Percentiles rank a stretch among this genome's conserved stretches.
Conservation (phyloP, 2,329 filamentous ascomycete genomes). For the Sclerotinia nivalis region DNA sequence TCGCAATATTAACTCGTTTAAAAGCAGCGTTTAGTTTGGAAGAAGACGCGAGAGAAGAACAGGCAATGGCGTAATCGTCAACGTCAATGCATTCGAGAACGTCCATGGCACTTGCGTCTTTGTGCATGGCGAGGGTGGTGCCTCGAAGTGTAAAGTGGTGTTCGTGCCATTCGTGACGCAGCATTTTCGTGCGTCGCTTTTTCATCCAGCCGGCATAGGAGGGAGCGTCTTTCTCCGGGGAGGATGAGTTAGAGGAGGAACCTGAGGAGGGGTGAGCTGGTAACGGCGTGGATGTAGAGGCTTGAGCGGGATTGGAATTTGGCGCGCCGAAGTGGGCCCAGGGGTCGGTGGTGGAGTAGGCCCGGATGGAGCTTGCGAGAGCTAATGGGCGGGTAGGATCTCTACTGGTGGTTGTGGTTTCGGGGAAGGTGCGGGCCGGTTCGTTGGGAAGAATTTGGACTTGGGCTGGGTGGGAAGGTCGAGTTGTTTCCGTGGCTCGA, state of each 20-base stretch:
- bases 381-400: not conserved
- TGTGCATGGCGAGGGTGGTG: constrained; percentile 74
- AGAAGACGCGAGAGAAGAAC: constrained; percentile 68
- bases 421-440: constrained; percentile 9
- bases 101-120: constrained; percentile 52
- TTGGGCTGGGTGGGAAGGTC: not conserved
- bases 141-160: constrained; percentile 85
- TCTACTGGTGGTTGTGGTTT: not conserved
- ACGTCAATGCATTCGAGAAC: constrained; percentile 81
- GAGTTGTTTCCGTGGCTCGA: constrained; percentile 40
- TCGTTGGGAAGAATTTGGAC: constrained; percentile 1
- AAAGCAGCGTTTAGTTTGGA: constrained; percentile 87
- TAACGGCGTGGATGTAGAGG: constrained; percentile 28
- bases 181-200: constrained; percentile 85
- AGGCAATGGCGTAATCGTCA: constrained; percentile 85
- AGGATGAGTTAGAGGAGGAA: constrained; percentile 31
- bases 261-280: constrained; percentile 26
- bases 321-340: constrained; percentile 23
- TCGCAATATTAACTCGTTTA: constrained; percentile 70
- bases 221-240: constrained; percentile 50
- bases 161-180: constrained; percentile 92
- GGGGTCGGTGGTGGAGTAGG: constrained; percentile 16
- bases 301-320: constrained; percentile 34
- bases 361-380: constrained; percentile 14
- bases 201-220: constrained; percentile 87